These are phyloP conservation scores for Wickerhamiella kurtzmanii DNA, from an alignment of 805 yeast species.

Conservation along the genomic window DNA sequence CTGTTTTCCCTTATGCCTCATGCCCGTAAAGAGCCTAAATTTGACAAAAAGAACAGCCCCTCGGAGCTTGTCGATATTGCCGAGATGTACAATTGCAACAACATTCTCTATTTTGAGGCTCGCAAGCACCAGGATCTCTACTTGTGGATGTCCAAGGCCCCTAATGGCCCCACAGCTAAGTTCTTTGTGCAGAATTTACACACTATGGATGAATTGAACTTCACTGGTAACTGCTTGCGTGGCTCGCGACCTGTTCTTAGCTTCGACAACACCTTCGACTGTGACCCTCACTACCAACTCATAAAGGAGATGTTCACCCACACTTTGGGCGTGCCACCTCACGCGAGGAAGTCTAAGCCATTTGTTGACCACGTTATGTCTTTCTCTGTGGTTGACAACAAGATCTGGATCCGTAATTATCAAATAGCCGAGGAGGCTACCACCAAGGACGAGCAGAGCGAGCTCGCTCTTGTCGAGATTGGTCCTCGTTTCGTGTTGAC, in stretches of 20 bases:
- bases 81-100: conserved; percentile 93
- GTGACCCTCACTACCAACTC: conserved; percentile 51
- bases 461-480: conserved; percentile 75
- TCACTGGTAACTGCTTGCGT: conserved; percentile 89
- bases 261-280: conserved; percentile 69
- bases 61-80: conserved; percentile 89
- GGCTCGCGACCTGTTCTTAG: conserved; percentile 92
- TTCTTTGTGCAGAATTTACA: conserved; percentile 90
- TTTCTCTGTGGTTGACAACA: conserved; percentile 81
- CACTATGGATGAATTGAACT: conserved; percentile 88
- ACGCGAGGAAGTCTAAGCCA: conserved; percentile 84
- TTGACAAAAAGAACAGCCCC: conserved; percentile 83
- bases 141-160: conserved; percentile 90
- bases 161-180: conserved; percentile 93
- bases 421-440: conserved; percentile 55
- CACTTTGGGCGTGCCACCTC: conserved; percentile 89
- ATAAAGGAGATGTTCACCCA: conserved; percentile 75
- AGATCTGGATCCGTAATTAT: conserved; percentile 90
- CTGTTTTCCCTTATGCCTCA: conserved; percentile 73
- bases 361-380: conserved; percentile 92
- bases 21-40: conserved; percentile 88
- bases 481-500: conserved; percentile 96
- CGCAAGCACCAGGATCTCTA: conserved; percentile 93
- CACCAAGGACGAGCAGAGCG: conserved; percentile 31
- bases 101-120: conserved; percentile 84